Evolutionary conservation across 1,139 yeast genomes (phyloP), one percentile per base, ranked within the genome.

Genomic region (Yamadazyma epiphylla): DNA sequence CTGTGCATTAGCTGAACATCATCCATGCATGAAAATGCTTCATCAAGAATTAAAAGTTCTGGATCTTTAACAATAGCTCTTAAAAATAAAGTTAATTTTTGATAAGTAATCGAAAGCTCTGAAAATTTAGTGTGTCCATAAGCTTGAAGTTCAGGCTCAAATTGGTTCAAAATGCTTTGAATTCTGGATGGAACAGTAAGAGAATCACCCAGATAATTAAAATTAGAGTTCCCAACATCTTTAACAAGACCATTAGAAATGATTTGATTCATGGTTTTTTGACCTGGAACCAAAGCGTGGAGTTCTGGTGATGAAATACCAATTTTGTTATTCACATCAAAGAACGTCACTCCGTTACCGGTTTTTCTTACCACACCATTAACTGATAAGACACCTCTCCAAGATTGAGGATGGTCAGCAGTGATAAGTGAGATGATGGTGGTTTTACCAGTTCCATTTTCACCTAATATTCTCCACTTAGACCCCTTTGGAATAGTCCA

Each of bases 321-420:
- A 36, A 91, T 85, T n/a, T 57, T 49, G 35, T 74, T 73, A 55
- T 91, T 91, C 36, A 86, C 79, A 32, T 80, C 84, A 47, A 87
- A 87, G 48, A 83, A 88, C 32, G 78, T 77, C 11, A 80, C 74
- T 14, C 75, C 78, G 29, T 48, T 47, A 4, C 96, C 96, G 0
- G 89, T 78, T 39, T 71, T 72, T 28, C 96, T 68, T n/a, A 77
- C 71, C 16, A 57, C 57, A 0, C 91, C 94, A 46, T 82, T 64
- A 34, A 88, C 70, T 13, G 68, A 55, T 25, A 91, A 69, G 16
- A 74, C 77, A 4, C 78, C 71, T 44, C 77, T 80, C 97, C 97
- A 91, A 2, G 96, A 80, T 54, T 91, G 96, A 0, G 98, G 98
- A 51, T 91, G 98, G 48, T 91, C 98, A 3, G 95, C 91, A 0